Conservation (phyloP, 495 filamentous ascomycete species). For the Penicillium odoratum region DNA sequence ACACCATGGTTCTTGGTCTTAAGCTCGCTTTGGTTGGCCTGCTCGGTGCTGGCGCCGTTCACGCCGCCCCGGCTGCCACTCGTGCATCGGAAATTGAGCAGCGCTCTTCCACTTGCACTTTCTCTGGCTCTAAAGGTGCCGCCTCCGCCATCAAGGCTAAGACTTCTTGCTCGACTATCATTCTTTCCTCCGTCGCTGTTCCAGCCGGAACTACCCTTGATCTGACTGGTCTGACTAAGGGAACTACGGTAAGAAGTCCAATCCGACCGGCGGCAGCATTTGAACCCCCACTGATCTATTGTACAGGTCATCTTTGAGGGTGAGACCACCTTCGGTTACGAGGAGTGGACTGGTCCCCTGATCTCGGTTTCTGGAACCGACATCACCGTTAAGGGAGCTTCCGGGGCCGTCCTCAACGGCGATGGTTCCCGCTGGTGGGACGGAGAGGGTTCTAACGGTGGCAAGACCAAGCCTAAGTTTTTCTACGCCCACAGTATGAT, state of each 20-base stretch:
- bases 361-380: slow-evolving; percentile 47
- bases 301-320: slow-evolving; percentile 52
- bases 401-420: slow-evolving; percentile 44
- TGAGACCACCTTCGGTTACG: slow-evolving; percentile 53
- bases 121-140: slow-evolving; percentile 27
- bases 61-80: slow-evolving; percentile 22
- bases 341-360: slow-evolving; percentile 53
- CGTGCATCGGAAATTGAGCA: slow-evolving; percentile 24
- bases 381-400: slow-evolving; percentile 47
- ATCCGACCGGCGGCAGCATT: not conserved
- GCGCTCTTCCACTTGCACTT: slow-evolving; percentile 23
- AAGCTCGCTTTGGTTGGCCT: slow-evolving; percentile 9
- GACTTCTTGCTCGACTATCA: slow-evolving; percentile 51
- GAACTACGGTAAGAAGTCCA: slow-evolving; percentile 36
- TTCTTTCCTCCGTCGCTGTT: slow-evolving; percentile 48
- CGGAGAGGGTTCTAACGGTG: slow-evolving; percentile 51
- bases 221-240: slow-evolving; percentile 44
- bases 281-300: not conserved
- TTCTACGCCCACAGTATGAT: slow-evolving; percentile 52
- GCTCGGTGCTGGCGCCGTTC: slow-evolving; percentile 9
- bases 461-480: slow-evolving; percentile 59
- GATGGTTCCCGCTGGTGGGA: slow-evolving; percentile 54
- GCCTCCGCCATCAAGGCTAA: slow-evolving; percentile 41
- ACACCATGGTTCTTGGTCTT: slow-evolving; percentile 9
- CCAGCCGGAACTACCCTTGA: slow-evolving; percentile 54